Evolutionary conservation across 2,329 filamentous ascomycete species (phyloP).

Genomic region (Cladosporium austrohemisphaericum): DNA sequence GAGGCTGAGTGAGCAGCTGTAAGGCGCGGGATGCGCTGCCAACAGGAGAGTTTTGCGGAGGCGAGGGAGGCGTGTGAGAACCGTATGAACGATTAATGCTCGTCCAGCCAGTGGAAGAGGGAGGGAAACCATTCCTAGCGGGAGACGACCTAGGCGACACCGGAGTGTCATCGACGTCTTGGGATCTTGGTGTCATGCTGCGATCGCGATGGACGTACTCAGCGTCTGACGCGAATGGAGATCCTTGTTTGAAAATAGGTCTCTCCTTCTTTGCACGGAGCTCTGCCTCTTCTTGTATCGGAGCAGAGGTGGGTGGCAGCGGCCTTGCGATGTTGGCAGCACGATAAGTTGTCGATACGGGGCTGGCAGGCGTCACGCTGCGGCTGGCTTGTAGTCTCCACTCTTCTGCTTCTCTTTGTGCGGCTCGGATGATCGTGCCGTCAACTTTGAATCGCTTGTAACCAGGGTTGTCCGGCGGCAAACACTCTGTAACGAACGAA

Average conservation of each 20-base stretch:
- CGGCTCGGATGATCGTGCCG: conserved; percentile 37
- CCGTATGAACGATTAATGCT: conserved; percentile 28
- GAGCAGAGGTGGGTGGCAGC: conserved; percentile 21
- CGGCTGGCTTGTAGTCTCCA: conserved; percentile 30
- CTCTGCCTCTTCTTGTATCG: conserved; percentile 7
- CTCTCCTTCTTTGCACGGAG: conserved; percentile 17
- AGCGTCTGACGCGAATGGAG: conserved; percentile 23
- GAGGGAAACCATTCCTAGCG: conserved; percentile 5
- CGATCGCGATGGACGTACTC: conserved; percentile 14
- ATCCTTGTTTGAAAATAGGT: conserved; percentile 25
- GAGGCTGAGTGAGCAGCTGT: not conserved
- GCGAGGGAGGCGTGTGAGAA: conserved; percentile 2
- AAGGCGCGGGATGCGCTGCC: conserved; percentile 1
- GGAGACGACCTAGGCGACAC: conserved; percentile 30
- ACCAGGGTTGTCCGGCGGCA: conserved; percentile 57
- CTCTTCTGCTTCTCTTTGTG: conserved; percentile 34
- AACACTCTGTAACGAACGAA: conserved; percentile 71
- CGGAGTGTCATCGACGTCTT: conserved; percentile 20
- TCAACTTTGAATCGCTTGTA: conserved; percentile 48
- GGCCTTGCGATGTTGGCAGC: conserved; percentile 1
- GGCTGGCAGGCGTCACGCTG: conserved; percentile 14
- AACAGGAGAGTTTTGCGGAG: conserved; percentile 9
- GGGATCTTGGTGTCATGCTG: conserved; percentile 17
- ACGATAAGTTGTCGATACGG: not conserved
- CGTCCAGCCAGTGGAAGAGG: conserved; percentile 21